Evolutionary conservation across 768 basidiomycete species (phyloP).

Genomic region (Guyanaporus albipodus): DNA sequence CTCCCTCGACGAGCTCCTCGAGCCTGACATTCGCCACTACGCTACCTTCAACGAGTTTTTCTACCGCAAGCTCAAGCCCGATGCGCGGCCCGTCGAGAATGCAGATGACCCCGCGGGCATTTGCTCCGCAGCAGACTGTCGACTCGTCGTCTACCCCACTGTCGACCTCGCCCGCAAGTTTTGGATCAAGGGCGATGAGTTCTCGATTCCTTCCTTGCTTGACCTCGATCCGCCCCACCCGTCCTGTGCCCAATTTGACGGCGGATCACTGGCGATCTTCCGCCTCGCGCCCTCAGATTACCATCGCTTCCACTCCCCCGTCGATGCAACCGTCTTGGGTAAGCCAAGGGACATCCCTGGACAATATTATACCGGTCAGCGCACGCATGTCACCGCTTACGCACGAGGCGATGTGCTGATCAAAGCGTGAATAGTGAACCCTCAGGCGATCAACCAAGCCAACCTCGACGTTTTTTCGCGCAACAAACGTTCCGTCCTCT

Average conservation of each 20-base stretch:
- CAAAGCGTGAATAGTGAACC: conserved; percentile 49
- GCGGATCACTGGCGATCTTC: conserved; percentile 59
- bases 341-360: conserved; percentile 46
- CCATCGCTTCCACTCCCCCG: conserved; percentile 74
- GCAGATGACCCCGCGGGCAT: conserved; percentile 49
- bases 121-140: conserved; percentile 67
- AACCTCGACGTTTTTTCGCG: conserved; percentile 63
- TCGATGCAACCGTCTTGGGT: conserved; percentile 48
- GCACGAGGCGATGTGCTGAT: not conserved
- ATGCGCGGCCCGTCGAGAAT: conserved; percentile 57
- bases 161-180: conserved; percentile 58
- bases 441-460: conserved; percentile 68
- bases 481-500: conserved; percentile 55
- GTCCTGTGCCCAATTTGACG: conserved; percentile 37
- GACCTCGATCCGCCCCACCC: conserved; percentile 41
- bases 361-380: conserved; percentile 57
- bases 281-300: conserved; percentile 80
- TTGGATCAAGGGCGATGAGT: conserved; percentile 75
- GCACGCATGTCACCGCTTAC: not conserved
- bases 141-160: conserved; percentile 64
- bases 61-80: conserved; percentile 51
- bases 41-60: conserved; percentile 79
- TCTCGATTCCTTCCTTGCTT: conserved; percentile 62
- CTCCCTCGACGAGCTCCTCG: conserved; percentile 52
- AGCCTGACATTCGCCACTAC: conserved; percentile 60